Evolutionary conservation across 2,329 filamentous ascomycete genomes (phyloP).

Genomic region (Triangularia setosa): DNA sequence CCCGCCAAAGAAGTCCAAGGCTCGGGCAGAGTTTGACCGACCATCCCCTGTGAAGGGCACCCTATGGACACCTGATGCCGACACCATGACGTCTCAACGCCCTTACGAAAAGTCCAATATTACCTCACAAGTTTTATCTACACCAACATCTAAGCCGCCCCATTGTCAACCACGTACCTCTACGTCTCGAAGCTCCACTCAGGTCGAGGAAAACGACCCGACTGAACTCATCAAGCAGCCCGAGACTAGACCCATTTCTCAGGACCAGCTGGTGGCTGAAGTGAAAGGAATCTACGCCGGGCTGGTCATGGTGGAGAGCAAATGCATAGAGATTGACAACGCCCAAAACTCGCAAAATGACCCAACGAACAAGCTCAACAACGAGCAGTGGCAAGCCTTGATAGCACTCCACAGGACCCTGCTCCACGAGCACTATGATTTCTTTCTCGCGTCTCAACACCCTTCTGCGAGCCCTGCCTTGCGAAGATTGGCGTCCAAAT

Average conservation of each 20-base stretch:
- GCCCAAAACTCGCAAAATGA: conserved; percentile 48
- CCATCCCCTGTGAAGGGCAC: conserved; percentile 18
- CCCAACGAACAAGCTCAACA: conserved; percentile 43
- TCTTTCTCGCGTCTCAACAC: conserved; percentile 83
- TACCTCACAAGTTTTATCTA: conserved; percentile 15
- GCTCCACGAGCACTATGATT: conserved; percentile 78
- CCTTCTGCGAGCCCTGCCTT: conserved; percentile 69
- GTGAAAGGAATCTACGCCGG: conserved; percentile 82
- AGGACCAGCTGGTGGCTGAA: conserved; percentile 75
- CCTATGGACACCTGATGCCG: conserved; percentile 22
- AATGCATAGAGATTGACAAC: conserved; percentile 79
- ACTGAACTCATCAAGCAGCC: conserved; percentile 43
- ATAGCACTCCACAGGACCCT: conserved; percentile 78
- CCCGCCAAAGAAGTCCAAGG: conserved; percentile 20
- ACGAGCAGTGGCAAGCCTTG: conserved; percentile 78
- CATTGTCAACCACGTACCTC: conserved; percentile 5
- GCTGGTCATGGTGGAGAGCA: conserved; percentile 79
- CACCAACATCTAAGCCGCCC: conserved; percentile 10
- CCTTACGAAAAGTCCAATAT: conserved; percentile 21
- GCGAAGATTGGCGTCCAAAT: conserved; percentile 68
- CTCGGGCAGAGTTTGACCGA: conserved; percentile 17
- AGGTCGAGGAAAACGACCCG: conserved; percentile 17
- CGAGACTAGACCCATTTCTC: conserved; percentile 65
- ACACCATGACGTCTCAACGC: conserved; percentile 6
- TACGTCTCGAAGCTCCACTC: background rate